These are phyloP conservation scores for Sungouiozyma intestinalis DNA, from an alignment of 805 yeast genomes.

Conservation along the genomic window DNA sequence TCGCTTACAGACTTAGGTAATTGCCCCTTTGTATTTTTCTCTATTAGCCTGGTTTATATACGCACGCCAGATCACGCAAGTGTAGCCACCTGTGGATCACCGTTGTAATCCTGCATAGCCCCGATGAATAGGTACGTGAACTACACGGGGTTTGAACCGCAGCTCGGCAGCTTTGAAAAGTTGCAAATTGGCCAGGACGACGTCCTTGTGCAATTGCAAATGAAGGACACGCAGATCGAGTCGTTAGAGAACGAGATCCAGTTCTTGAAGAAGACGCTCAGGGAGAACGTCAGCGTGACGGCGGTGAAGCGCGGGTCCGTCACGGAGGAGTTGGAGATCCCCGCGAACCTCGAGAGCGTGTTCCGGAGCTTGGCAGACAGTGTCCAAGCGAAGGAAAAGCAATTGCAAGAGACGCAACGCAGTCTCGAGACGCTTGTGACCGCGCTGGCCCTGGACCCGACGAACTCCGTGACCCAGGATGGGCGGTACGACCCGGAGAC, in stretches of 20 bases:
- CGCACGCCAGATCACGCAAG: too few relatives aligned
- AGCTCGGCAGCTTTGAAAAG: neutral
- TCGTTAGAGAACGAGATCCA: conserved; percentile 37
- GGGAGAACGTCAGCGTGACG: conserved; percentile 15
- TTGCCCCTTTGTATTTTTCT: too few relatives aligned
- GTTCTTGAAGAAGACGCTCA: conserved; percentile 24
- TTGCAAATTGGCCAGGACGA: neutral
- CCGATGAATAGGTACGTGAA: neutral
- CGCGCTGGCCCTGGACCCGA: conserved; percentile 43
- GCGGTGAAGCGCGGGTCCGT: neutral
- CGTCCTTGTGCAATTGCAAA: conserved; percentile 34
- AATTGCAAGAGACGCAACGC: conserved; percentile 49
- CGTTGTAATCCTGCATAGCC: too few relatives aligned
- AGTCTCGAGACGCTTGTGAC: conserved; percentile 55
- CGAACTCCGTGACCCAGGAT: conserved; percentile 35
- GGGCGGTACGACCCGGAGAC: conserved; percentile 70
- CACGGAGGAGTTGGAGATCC: conserved; percentile 26
- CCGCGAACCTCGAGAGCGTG: conserved; percentile 35
- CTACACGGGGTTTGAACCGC: neutral
- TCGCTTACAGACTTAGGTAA: too few relatives aligned
- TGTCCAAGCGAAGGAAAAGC: conserved; percentile 37
- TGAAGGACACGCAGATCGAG: conserved; percentile 44
- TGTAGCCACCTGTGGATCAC: too few relatives aligned
- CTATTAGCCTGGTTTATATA: too few relatives aligned
- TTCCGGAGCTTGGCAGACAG: conserved; percentile 40